Evolutionary conservation across 2,329 filamentous ascomycete genomes (phyloP).

Genomic region (Beauveria sp.): DNA sequence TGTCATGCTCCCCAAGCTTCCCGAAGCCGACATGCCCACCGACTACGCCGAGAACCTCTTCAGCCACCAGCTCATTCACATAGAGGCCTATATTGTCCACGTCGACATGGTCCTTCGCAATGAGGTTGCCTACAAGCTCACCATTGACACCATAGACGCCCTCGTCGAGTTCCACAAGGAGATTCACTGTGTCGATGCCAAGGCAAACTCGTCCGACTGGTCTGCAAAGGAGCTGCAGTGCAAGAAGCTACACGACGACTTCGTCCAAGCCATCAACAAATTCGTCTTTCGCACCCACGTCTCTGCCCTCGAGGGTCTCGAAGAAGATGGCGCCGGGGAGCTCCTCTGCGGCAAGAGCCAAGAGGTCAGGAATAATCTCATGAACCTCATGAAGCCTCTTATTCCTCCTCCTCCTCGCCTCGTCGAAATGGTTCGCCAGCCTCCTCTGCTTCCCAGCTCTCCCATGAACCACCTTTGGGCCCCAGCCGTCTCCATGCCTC

Average conservation of each 20-base stretch:
- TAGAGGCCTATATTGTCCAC: conserved; percentile 97
- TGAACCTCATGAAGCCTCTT: conserved; percentile 78
- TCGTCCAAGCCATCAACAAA: conserved; percentile 92
- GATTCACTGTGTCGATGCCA: conserved; percentile 83
- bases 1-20: conserved; percentile 84
- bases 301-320: conserved; percentile 84
- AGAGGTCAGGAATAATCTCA: conserved; percentile 82
- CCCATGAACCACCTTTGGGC: conserved; percentile 73
- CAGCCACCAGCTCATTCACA: conserved; percentile 87
- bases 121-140: conserved; percentile 97
- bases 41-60: conserved; percentile 82
- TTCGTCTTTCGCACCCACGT: conserved; percentile 91
- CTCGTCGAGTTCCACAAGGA: conserved; percentile 96
- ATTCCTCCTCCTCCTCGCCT: conserved; percentile 80
- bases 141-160: conserved; percentile 84
- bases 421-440: conserved; percentile 81
- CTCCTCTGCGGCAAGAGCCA: conserved; percentile 85
- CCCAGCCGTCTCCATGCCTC: conserved; percentile 55
- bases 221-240: conserved; percentile 91
- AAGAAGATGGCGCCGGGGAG: conserved; percentile 94
- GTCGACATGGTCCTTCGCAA: conserved; percentile 98
- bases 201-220: conserved; percentile 88
- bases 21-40: conserved; percentile 74
- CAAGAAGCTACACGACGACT: conserved; percentile 96
- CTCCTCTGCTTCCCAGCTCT: conserved; percentile 78